phyloP scores from a whole-genome alignment of 2,329 filamentous ascomycete species.

The Ilyonectria mors-panacis region DNA sequence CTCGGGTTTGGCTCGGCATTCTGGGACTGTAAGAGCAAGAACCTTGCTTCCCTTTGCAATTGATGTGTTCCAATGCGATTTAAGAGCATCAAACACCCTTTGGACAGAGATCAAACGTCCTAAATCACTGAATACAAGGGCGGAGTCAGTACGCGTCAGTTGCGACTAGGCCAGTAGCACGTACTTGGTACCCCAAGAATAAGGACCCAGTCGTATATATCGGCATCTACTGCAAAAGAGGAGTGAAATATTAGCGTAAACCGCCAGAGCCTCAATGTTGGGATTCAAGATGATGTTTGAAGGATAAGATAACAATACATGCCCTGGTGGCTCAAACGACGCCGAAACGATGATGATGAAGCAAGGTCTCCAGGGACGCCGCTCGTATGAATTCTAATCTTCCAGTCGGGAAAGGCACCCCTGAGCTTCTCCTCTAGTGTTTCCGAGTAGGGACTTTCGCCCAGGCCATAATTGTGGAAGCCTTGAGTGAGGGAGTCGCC shows the following conservation, averaged over 20 bases:
- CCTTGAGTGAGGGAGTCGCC: slow-evolving; percentile 3
- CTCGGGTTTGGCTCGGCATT: slow-evolving; percentile 5
- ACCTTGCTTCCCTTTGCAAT: slow-evolving; percentile 2
- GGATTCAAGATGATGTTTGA: too few species aligned
- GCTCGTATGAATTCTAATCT: slow-evolving; percentile 1
- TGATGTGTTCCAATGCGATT: background rate
- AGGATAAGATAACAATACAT: too few species aligned
- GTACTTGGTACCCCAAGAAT: too few species aligned
- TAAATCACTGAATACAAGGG: too few species aligned
- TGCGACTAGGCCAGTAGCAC: too few species aligned
- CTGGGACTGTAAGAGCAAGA: slow-evolving; percentile 2
- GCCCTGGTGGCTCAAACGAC: background rate
- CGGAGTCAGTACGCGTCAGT: background rate
- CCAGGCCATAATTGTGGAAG: slow-evolving; percentile 1
- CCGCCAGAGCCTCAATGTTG: too few species aligned
- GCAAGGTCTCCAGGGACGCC: slow-evolving; percentile 3
- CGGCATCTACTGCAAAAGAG: too few species aligned
- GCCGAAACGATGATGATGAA: background rate
- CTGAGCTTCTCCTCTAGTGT: background rate
- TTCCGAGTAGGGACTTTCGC: slow-evolving; percentile 11
- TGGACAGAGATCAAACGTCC: too few species aligned
- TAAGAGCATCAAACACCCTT: background rate
- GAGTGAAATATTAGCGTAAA: too few species aligned
- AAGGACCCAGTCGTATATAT: too few species aligned
- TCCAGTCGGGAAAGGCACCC: background rate